A percentile compares a stretch with the other conserved stretches of the same genome.
Conservation (phyloP, 768 basidiomycete species). For the Kwoniella europaea region DNA sequence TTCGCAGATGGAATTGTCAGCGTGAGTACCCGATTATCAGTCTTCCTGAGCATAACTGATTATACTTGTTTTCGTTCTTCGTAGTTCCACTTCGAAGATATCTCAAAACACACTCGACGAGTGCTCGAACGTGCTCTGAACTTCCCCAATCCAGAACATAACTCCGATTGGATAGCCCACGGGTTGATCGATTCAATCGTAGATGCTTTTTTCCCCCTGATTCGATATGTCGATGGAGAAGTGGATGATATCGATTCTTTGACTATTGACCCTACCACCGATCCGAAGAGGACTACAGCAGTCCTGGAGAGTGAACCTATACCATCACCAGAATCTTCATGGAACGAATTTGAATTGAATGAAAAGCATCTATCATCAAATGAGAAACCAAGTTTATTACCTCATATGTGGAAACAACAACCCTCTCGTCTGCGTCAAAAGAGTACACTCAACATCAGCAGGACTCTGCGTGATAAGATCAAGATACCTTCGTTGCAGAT, state of each 20-base stretch:
- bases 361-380: conserved; percentile 28
- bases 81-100: conserved; percentile 89
- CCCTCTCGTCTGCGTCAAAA: neutral
- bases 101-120: conserved; percentile 81
- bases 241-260: conserved; percentile 76
- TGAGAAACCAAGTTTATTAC: conserved; percentile 10
- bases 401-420: conserved; percentile 15
- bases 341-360: conserved; percentile 30
- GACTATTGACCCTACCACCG: conserved; percentile 62
- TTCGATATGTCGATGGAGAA: conserved; percentile 79
- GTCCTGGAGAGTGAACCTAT: conserved; percentile 17
- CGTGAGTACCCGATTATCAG: conserved; percentile 47
- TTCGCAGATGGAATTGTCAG: conserved; percentile 80
- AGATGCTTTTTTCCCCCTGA: conserved; percentile 80
- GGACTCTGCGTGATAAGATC: conserved; percentile 3
- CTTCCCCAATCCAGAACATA: conserved; percentile 60
- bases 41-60: neutral
- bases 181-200: conserved; percentile 90
- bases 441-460: neutral
- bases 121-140: conserved; percentile 73
- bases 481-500: conserved; percentile 6
- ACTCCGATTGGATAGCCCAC: conserved; percentile 85
- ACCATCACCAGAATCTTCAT: conserved; percentile 1
- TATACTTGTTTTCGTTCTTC: neutral
- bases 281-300: conserved; percentile 37